Conservation (phyloP, 495 filamentous ascomycete species). For the Podospora tetraspora region DNA sequence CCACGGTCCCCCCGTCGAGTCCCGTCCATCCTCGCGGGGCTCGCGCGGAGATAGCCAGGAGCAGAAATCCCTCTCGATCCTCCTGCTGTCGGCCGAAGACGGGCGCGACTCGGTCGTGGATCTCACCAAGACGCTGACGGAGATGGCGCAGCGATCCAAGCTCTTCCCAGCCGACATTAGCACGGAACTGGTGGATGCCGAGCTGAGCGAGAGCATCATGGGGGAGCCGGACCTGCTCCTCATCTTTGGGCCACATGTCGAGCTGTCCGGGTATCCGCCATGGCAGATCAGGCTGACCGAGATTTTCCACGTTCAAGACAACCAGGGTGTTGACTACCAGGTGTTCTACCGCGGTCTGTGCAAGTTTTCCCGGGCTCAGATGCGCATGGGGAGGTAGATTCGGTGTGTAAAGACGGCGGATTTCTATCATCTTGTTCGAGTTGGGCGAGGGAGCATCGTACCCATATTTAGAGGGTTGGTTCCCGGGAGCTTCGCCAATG, state of each 20-base stretch:
- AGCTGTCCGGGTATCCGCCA: conserved; percentile 86
- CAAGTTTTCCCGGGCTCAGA: conserved; percentile 79
- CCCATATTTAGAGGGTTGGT: neutral
- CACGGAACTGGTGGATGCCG: conserved; percentile 81
- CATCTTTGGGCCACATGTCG: conserved; percentile 73
- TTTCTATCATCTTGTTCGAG: neutral
- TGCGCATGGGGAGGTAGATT: conserved; percentile 72
- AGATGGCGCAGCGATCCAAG: conserved; percentile 90
- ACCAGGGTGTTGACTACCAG: conserved; percentile 81
- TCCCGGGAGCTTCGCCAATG: neutral
- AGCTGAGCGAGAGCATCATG: conserved; percentile 65
- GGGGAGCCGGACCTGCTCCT: conserved; percentile 84
- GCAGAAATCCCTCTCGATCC: conserved; percentile 57
- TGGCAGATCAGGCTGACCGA: conserved; percentile 95
- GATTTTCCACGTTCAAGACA: conserved; percentile 74
- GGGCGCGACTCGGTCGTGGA: conserved; percentile 91
- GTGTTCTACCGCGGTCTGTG: conserved; percentile 80
- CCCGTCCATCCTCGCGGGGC: conserved; percentile 23
- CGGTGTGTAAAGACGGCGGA: neutral
- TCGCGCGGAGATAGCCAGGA: conserved; percentile 18
- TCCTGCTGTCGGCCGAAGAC: conserved; percentile 84
- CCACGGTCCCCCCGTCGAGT: conserved; percentile 55
- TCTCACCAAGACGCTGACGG: conserved; percentile 86
- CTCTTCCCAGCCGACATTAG: conserved; percentile 73
- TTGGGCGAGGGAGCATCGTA: neutral